A percentile compares a stretch with the other conserved stretches of the same genome.
phyloP scores from a whole-genome alignment of 2,329 filamentous ascomycete species.

The Arthrobotrys iridis region DNA sequence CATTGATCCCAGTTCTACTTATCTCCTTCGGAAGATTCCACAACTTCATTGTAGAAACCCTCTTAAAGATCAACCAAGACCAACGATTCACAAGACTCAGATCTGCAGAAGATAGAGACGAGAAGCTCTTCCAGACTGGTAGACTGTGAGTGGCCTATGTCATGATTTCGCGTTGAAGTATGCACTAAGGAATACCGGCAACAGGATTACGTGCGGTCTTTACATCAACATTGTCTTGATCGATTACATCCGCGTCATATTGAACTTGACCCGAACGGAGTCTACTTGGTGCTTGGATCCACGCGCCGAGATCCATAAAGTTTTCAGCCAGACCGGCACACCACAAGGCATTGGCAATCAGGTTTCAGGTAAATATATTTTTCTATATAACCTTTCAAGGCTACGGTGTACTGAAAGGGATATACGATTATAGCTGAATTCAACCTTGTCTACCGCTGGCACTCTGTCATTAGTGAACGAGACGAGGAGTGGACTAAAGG shows the following conservation, averaged over 20 bases:
- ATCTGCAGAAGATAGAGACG: slow-evolving; percentile 60
- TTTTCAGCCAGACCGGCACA: slow-evolving; percentile 54
- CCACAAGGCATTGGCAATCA: slow-evolving; percentile 60
- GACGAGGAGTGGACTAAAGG: slow-evolving; percentile 60
- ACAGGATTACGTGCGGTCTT: slow-evolving; percentile 65
- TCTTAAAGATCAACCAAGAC: slow-evolving; percentile 64
- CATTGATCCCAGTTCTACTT: slow-evolving; percentile 24
- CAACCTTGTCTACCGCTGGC: slow-evolving; percentile 61
- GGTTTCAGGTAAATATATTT: slow-evolving; percentile 55
- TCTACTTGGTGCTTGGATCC: slow-evolving; percentile 60
- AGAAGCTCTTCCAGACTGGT: slow-evolving; percentile 67
- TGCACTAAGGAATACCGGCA: neutral
- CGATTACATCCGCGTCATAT: slow-evolving; percentile 67
- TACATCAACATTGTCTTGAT: slow-evolving; percentile 68
- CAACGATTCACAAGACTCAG: slow-evolving; percentile 59
- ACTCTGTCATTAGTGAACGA: slow-evolving; percentile 59
- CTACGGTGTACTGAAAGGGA: neutral
- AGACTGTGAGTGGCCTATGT: slow-evolving; percentile 60
- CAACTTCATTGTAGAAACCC: slow-evolving; percentile 61
- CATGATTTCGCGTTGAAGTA: neutral
- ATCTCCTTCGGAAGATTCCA: slow-evolving; percentile 62
- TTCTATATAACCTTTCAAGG: neutral
- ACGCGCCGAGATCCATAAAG: slow-evolving; percentile 57
- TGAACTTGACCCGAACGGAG: slow-evolving; percentile 61
- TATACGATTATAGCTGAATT: slow-evolving; percentile 58